These are phyloP conservation scores for Knoxia roxburghii DNA, from an alignment of 257 asterid species.

Conservation along the genomic window DNA sequence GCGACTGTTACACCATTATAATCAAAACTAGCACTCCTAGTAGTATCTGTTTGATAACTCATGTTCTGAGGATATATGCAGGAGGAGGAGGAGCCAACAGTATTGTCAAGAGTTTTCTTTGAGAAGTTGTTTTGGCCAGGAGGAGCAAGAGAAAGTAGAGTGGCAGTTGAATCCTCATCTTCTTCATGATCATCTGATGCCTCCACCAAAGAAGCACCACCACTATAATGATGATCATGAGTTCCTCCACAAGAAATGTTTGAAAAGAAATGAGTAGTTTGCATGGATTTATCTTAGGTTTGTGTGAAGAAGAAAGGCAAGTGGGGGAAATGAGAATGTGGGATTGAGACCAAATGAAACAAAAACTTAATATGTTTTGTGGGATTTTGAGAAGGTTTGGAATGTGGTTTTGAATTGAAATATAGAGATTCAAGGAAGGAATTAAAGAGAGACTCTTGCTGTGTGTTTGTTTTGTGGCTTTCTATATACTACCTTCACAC, in stretches of 20 bases:
- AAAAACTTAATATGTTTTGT: constrained; percentile 3
- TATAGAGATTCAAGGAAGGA: neutral
- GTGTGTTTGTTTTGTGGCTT: neutral
- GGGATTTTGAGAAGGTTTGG: constrained; percentile 5
- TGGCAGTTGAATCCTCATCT: constrained; percentile 47
- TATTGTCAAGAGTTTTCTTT: constrained; percentile 20
- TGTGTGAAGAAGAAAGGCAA: constrained; percentile 16
- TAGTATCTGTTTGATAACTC: neutral
- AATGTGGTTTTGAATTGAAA: too few species aligned
- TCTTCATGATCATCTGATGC: constrained; percentile 38
- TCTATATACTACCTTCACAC: constrained; percentile 19
- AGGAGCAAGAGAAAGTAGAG: constrained; percentile 70
- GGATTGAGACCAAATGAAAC: constrained; percentile 7
- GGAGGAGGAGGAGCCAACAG: constrained; percentile 25
- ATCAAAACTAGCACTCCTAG: neutral
- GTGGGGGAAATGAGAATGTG: neutral
- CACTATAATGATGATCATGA: too few species aligned
- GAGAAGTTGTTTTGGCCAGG: constrained; percentile 45
- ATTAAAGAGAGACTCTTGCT: neutral
- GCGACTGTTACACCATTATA: constrained; percentile 52
- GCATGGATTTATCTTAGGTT: constrained; percentile 38
- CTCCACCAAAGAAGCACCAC: constrained; percentile 19
- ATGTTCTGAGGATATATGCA: constrained; percentile 7
- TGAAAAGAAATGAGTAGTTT: constrained; percentile 34
- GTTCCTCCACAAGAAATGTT: constrained; percentile 35